Evolutionary conservation across 768 basidiomycete species (phyloP), one percentile per base, ranked within the genome.

Genomic region (Wakefieldia striispora): DNA sequence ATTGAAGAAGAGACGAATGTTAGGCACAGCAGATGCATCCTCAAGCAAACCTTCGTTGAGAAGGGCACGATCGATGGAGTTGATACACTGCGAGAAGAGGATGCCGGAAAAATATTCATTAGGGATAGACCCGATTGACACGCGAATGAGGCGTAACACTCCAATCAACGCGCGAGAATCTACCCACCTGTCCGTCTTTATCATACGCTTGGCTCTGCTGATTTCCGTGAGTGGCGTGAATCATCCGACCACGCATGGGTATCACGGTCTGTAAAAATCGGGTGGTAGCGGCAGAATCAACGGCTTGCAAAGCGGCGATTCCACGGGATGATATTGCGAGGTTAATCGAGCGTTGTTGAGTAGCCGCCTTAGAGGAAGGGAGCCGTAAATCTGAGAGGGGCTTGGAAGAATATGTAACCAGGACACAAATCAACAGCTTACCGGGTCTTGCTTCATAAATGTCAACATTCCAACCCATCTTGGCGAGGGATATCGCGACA

Each of bases 241-340:
- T 91, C 92, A 97, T 95, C 43, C 95, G 80, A 38, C 93, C 95
- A 59, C 79, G 83, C 93, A 98, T 95, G 57, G 94, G 94, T 70
- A 97, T 94, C 35, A 85, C 86, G 26, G 82, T 76, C 57, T 83
- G 72, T 59, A 95, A 69, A 62, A 95, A 87, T 53, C 83, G 76
- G 46, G 81, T 75, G 21, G 88, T 82, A 55, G 82, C 72, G 33
- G 74, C 78, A 36, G 82, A 74, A 71, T 95, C 88, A 55, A 99
- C 80, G 46, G 84, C 82, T 60, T 85, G 77, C 40, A 98, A 74
- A 38, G 95, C 95, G 60, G 86, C 83, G 49, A 98, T 86, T 55
- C 95, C 95, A 38, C 95, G 84, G 50, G 92, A 84, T 17, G 95
- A 97, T 51, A 98, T 91, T 23, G 94, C 95, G 47, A 98, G 77